Evolutionary conservation across 2,329 filamentous ascomycete species (phyloP), one percentile per base, ranked within the genome.

Genomic region (Fusarium bactridioides): DNA sequence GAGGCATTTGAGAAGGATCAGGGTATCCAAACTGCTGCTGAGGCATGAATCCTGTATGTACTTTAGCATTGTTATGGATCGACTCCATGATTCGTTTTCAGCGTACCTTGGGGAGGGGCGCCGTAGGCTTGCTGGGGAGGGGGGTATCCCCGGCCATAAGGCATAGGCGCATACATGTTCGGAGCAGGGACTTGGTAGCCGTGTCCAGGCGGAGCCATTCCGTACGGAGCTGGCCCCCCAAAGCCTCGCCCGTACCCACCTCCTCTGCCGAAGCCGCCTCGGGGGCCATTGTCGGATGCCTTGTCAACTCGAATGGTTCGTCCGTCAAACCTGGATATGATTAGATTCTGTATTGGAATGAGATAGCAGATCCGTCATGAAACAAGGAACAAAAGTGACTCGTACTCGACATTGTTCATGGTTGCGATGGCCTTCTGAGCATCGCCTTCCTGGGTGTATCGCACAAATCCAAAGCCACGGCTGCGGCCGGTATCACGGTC

Each of bases 391-490:
- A 64, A 64, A 72, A 72, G 61, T 61, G 63, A 58, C 47, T 56
- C 93, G 83, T 88, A 98, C 95, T 98, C 94, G 77, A 93, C 86
- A 81, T 95, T 94, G 86, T 96, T 95, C 93, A 96, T 95, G 74
- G 86, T 85, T 50, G 86, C 82, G 81, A 95, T 95, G 47, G 94
- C 94, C 74, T 88, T 87, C 79, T 94, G 90, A 70, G 94, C 93
- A 82, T 95, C 92, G 50, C 86, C 84, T 74, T 95, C 93, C 74
- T 90, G 90, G 57, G 89, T 85, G 84, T 95, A 99, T 77, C 95
- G 93, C 73, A 99, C 95, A 82, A 98, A 98, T 53, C 96, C 96
- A 82, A 98, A 99, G 69, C 96, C 96, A 82, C 96, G 94, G 87
- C 95, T 98, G 82, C 95, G 94, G 78, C 94, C 93, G 79, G 95